Base-by-base conservation (phyloP, 2,329 filamentous ascomycete species). In the Ophiostoma fasciatum region DNA sequence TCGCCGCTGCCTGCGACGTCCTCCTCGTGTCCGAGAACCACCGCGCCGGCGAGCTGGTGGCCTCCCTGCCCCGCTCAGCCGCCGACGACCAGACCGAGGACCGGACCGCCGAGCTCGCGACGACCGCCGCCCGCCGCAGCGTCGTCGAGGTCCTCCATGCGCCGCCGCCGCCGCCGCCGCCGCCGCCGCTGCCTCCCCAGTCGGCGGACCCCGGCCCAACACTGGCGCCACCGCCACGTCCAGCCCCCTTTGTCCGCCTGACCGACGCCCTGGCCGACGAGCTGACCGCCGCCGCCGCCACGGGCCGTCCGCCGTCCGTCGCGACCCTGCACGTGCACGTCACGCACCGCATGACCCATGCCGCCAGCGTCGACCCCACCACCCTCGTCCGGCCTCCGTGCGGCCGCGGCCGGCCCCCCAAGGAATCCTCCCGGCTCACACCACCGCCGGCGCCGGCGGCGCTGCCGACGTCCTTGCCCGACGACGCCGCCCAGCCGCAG, bases 71-170 rank as follows among this genome's bases (percentile, higher is more conserved):
- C n/a, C n/a, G n/a, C n/a, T n/a, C n/a, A n/a, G n/a, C n/a, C n/a
- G n/a, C n/a, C n/a, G n/a, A n/a, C n/a, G n/a, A n/a, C n/a, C n/a
- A n/a, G n/a, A n/a, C n/a, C n/a, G n/a, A n/a, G n/a, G n/a, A n/a
- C n/a, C n/a, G n/a, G n/a, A n/a, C n/a, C n/a, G n/a, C n/a, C n/a
- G n/a, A n/a, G n/a, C n/a, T n/a, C n/a, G n/a, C 22, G 9, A 25
- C 22, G 5, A 10, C 22, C 5, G 22, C 26, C 4, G 21, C 29
- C 3, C 35, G 31, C 5, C 42, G 37, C 29, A 45, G 35, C 14
- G 40, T 40, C 10, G 31, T 43, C 20, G 45, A 47, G 31, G 35
- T 47, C 7, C 15, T 47, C 13, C 39, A 40, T 14, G 37, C 42
- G 1, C 43, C 38, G 4, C 23, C 22, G 22, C 22, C 22, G 9